Evolutionary conservation across 306 rosid species (phyloP).

Genomic region (Vigna unguiculata): DNA sequence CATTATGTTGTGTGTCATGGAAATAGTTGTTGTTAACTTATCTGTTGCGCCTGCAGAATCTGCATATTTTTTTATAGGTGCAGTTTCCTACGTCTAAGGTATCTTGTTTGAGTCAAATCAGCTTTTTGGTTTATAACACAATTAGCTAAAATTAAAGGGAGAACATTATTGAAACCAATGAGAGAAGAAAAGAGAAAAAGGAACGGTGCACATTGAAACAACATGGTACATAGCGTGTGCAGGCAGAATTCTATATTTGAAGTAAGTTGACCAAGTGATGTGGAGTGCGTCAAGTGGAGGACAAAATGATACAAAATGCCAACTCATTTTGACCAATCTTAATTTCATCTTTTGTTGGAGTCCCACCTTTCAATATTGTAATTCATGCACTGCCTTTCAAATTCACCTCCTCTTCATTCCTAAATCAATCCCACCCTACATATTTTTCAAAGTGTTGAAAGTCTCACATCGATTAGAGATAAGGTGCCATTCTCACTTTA

Average conservation of each 20-base stretch:
- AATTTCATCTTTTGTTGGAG: slow-evolving; percentile 40
- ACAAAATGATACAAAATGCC: slow-evolving; percentile 60
- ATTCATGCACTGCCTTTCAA: slow-evolving; percentile 36
- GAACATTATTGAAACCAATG: slow-evolving; percentile 44
- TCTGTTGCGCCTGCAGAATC: not conserved
- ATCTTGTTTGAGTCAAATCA: slow-evolving; percentile 21
- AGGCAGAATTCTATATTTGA: slow-evolving; percentile 30
- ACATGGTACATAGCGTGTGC: slow-evolving; percentile 18
- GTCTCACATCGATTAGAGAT: too few species aligned
- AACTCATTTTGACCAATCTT: slow-evolving; percentile 46
- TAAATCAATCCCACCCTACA: not conserved
- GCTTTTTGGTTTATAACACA: slow-evolving; percentile 23
- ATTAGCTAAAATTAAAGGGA: slow-evolving; percentile 29
- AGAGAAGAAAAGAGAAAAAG: slow-evolving; percentile 24
- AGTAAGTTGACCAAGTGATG: slow-evolving; percentile 51
- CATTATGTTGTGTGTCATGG: not conserved
- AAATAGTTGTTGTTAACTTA: not conserved
- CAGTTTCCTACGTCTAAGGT: not conserved
- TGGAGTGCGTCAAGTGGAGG: slow-evolving; percentile 47
- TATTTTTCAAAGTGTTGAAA: too few species aligned
- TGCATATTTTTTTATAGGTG: not conserved
- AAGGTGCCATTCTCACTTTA: too few species aligned
- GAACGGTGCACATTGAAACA: slow-evolving; percentile 44
- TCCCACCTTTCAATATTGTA: slow-evolving; percentile 38
- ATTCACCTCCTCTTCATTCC: not conserved